A percentile compares a stretch with the other conserved stretches of the same genome.
phyloP scores from a whole-genome alignment of 176 grass and related monocot genomes.

The Puccinellia tenuiflora region DNA sequence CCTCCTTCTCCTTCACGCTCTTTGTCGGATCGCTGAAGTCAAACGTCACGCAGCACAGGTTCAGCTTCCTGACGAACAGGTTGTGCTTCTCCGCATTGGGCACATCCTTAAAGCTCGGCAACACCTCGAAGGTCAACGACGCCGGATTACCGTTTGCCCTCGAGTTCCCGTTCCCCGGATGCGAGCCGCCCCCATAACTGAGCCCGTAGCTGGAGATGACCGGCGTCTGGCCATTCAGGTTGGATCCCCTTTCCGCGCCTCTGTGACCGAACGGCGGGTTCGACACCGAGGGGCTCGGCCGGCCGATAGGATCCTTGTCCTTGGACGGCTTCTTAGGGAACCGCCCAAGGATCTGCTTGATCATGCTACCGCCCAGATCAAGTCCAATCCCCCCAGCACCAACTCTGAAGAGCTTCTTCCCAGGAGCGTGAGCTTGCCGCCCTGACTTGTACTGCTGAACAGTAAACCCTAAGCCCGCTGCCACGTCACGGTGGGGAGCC shows the following conservation, averaged over 20 bases:
- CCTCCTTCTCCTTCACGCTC: constrained; percentile 66
- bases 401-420: background rate
- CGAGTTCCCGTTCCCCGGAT: constrained; percentile 22
- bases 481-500: background rate
- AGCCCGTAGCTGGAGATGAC: constrained; percentile 57
- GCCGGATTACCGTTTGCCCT: constrained; percentile 25
- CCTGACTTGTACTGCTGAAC: background rate
- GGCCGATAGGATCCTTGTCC: constrained; percentile 49
- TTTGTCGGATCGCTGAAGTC: constrained; percentile 70
- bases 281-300: constrained; percentile 23
- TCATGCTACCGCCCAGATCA: constrained; percentile 49
- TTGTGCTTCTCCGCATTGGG: constrained; percentile 61
- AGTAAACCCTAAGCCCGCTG: constrained; percentile 35
- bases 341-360: constrained; percentile 68
- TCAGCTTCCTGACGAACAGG: constrained; percentile 60
- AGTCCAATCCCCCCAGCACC: background rate
- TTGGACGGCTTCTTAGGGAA: constrained; percentile 73
- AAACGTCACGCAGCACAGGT: constrained; percentile 57
- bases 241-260: constrained; percentile 31
- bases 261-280: constrained; percentile 23
- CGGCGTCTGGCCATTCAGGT: constrained; percentile 27
- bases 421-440: background rate
- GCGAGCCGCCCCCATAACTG: constrained; percentile 39
- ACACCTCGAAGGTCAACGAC: constrained; percentile 20
- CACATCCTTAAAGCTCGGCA: constrained; percentile 79